A percentile compares a stretch with the other conserved stretches of the same genome.
These are phyloP conservation scores for Colletotrichum caudatum DNA, from an alignment of 2,329 filamentous ascomycete species.

Conservation along the genomic window DNA sequence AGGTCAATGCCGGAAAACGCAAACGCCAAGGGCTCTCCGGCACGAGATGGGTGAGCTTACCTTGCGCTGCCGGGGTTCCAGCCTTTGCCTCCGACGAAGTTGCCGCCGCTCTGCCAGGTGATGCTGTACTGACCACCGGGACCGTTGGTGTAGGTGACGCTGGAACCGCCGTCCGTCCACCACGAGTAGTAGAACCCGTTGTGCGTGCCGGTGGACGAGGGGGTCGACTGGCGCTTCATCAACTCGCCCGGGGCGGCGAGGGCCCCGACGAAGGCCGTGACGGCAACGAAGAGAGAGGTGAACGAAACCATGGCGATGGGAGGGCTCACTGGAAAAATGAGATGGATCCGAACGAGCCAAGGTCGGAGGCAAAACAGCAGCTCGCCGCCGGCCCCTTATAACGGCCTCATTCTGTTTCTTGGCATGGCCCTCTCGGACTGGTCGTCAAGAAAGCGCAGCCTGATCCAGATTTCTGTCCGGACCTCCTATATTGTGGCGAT, in stretches of 20 bases:
- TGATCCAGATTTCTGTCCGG: neutral
- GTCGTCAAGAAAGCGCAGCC: neutral
- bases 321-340: neutral
- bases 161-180: slow-evolving; percentile 60
- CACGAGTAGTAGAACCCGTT: slow-evolving; percentile 63
- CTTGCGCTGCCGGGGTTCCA: slow-evolving; percentile 65
- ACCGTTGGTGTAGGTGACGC: slow-evolving; percentile 58
- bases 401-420: neutral
- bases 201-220: slow-evolving; percentile 52
- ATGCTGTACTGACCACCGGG: slow-evolving; percentile 58
- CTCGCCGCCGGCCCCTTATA: neutral
- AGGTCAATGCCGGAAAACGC: rapidly evolving
- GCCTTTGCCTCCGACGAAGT: slow-evolving; percentile 70
- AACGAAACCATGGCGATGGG: slow-evolving; percentile 26
- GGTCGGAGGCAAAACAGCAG: neutral
- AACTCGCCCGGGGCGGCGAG: slow-evolving; percentile 23
- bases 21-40: neutral
- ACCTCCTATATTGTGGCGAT: neutral
- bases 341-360: too few relatives aligned
- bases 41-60: slow-evolving; percentile 49
- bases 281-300: slow-evolving; percentile 9
- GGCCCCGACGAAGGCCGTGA: slow-evolving; percentile 6
- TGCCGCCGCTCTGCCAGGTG: slow-evolving; percentile 59
- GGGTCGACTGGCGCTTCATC: slow-evolving; percentile 45
- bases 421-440: neutral